phyloP scores from a whole-genome alignment of 2,329 filamentous ascomycete genomes.

The Venturia asperata region DNA sequence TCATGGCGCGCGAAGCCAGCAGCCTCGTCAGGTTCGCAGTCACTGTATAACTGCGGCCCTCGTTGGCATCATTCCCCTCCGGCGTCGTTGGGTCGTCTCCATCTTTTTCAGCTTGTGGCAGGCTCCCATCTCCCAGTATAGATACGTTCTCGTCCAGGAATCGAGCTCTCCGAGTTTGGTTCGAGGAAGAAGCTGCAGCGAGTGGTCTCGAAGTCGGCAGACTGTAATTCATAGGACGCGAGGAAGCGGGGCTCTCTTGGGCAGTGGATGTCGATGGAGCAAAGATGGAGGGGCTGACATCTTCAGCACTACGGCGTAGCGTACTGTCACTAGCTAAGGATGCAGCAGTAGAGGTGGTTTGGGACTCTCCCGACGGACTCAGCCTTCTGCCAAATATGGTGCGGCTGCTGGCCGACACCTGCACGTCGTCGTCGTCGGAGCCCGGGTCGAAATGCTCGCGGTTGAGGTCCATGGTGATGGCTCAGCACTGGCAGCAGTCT shows the following conservation, averaged over 20 bases:
- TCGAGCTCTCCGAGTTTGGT: neutral
- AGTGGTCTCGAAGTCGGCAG: neutral
- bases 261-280: neutral
- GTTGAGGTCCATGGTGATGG: neutral
- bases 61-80: conserved; percentile 28
- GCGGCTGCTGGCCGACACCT: neutral
- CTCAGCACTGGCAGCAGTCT: neutral
- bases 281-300: neutral
- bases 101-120: conserved; percentile 42
- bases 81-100: conserved; percentile 42
- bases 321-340: neutral
- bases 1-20: conserved; percentile 36
- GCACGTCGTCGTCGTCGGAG: neutral
- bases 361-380: neutral
- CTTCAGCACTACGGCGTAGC: neutral
- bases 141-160: conserved; percentile 11
- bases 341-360: neutral
- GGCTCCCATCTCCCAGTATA: conserved; percentile 12
- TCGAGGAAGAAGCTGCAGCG: conserved; percentile 3
- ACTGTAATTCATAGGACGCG: conserved; percentile 8
- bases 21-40: conserved; percentile 39
- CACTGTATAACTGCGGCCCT: conserved; percentile 34
- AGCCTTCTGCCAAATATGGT: conserved; percentile 9
- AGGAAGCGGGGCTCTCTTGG: neutral
- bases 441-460: neutral